A percentile compares a stretch with the other conserved stretches of the same genome.
Conservation (phyloP, 352 stramenopile genomes). For the Phytophthora fragariaefolia region DNA sequence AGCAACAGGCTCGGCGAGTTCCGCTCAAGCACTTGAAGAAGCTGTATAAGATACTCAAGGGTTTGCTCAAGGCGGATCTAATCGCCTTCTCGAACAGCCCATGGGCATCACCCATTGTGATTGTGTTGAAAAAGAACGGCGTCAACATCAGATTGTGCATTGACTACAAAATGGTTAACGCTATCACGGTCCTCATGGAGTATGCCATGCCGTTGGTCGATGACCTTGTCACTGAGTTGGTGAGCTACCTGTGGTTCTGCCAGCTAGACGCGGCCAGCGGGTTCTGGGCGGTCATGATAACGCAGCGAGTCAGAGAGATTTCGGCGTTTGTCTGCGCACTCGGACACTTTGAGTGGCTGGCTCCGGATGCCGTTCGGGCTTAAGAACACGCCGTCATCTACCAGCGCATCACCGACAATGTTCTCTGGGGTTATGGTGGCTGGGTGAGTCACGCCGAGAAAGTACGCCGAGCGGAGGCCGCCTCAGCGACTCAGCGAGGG, state of each 20-base stretch:
- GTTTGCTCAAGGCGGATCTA: background rate
- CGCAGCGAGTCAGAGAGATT: background rate
- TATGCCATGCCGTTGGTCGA: background rate
- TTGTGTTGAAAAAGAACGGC: slow-evolving; percentile 1
- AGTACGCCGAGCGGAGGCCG: no score
- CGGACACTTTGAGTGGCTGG: background rate
- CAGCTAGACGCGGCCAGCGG: background rate
- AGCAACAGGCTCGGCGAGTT: background rate
- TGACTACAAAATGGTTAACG: background rate
- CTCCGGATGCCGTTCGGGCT: background rate
- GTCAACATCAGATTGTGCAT: background rate
- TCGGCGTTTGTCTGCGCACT: background rate
- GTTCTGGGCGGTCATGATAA: background rate
- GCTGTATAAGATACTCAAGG: background rate
- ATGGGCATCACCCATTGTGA: background rate
- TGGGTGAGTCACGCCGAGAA: no score
- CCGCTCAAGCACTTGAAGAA: background rate
- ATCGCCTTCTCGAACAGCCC: background rate
- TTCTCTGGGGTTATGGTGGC: background rate
- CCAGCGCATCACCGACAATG: background rate
- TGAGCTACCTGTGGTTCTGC: background rate
- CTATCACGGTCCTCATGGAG: background rate
- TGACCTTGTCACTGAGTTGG: background rate
- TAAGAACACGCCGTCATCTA: background rate
- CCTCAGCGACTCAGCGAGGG: no score